phyloP scores from a whole-genome alignment of 768 basidiomycete species.

The Clitopilus hobsonii region DNA sequence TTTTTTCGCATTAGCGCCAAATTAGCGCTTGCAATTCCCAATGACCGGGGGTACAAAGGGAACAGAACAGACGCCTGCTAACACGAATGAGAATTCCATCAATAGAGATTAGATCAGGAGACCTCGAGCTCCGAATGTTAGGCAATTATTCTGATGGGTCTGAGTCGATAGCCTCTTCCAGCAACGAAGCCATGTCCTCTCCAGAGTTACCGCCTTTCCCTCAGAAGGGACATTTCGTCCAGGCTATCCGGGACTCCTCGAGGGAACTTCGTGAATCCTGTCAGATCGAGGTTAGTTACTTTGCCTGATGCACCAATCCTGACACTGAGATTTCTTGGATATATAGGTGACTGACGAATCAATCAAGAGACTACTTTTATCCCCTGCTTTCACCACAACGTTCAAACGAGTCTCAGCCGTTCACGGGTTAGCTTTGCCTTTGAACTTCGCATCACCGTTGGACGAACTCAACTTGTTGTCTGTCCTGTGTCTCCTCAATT shows the following conservation, averaged over 20 bases:
- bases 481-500: slow-evolving; percentile 74
- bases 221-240: slow-evolving; percentile 42
- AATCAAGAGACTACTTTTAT: slow-evolving; percentile 59
- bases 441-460: slow-evolving; percentile 68
- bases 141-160: too few species aligned
- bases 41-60: too few species aligned
- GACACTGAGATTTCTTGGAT: not conserved
- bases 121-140: too few species aligned
- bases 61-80: too few species aligned
- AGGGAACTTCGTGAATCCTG: slow-evolving; percentile 39
- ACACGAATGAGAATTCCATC: too few species aligned
- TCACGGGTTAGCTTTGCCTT: slow-evolving; percentile 74
- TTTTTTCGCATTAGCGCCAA: too few species aligned
- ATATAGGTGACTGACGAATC: slow-evolving; percentile 51
- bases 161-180: too few species aligned
- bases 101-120: too few species aligned
- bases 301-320: not conserved
- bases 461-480: slow-evolving; percentile 83
- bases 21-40: too few species aligned
- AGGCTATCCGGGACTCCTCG: slow-evolving; percentile 51
- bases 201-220: too few species aligned
- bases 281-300: slow-evolving; percentile 46
- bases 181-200: too few species aligned
- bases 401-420: slow-evolving; percentile 55
- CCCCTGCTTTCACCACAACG: slow-evolving; percentile 57